These are phyloP conservation scores for Astrothelium subdiscretum DNA, from an alignment of 495 filamentous ascomycete genomes.

Conservation along the genomic window DNA sequence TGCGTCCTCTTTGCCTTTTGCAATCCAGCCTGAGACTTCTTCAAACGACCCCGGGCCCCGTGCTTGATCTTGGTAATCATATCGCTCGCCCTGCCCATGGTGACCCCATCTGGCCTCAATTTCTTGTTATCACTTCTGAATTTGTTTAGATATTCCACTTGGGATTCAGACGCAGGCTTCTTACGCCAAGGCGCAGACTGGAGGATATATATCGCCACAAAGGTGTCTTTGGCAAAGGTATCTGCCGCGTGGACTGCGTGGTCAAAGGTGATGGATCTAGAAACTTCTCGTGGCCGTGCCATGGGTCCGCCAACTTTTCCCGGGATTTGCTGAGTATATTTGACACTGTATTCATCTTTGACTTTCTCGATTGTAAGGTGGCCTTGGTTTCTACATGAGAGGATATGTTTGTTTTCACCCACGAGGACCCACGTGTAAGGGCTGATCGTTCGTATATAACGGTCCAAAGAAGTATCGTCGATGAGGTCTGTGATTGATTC, in stretches of 20 bases:
- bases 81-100: constrained; percentile 73
- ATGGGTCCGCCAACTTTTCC: constrained; percentile 33
- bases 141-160: constrained; percentile 64
- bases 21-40: constrained; percentile 38
- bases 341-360: not conserved
- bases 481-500: constrained; percentile 81
- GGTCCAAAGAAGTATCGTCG: constrained; percentile 64
- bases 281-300: constrained; percentile 53
- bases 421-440: constrained; percentile 70
- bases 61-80: constrained; percentile 88
- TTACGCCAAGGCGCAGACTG: constrained; percentile 55
- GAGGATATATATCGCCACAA: constrained; percentile 46
- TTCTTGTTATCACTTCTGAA: constrained; percentile 42
- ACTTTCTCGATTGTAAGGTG: constrained; percentile 52
- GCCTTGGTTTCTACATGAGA: constrained; percentile 43
- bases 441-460: constrained; percentile 66
- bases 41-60: constrained; percentile 63
- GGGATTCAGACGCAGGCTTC: constrained; percentile 50
- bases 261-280: constrained; percentile 45
- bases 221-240: constrained; percentile 57
- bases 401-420: constrained; percentile 48
- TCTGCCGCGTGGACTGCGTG: constrained; percentile 74
- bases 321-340: constrained; percentile 4
- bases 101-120: constrained; percentile 46
- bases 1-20: constrained; percentile 33